Percentiles rank a stretch among this genome's conserved stretches.
Conservation (phyloP, 345 rosid species). For the Atalantia buxifolia region DNA sequence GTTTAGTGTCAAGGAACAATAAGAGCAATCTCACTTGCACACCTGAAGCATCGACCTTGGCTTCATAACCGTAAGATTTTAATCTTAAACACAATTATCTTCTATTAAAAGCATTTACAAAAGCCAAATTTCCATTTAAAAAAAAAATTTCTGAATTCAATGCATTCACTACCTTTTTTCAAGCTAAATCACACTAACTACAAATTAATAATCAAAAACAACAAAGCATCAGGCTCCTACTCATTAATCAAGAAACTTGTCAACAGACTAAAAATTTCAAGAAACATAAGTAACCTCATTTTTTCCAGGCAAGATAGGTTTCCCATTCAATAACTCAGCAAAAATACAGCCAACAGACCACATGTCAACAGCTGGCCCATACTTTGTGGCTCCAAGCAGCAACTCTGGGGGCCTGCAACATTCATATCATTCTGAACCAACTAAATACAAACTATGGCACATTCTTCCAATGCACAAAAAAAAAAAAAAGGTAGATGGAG, state of each 20-base stretch:
- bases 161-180: neutral
- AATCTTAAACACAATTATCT: neutral
- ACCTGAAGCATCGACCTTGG: neutral
- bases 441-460: neutral
- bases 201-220: neutral
- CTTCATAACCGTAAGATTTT: neutral
- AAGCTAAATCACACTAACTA: neutral
- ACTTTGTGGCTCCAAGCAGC: slow-evolving; percentile 93
- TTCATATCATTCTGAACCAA: neutral
- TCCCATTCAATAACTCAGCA: slow-evolving; percentile 91
- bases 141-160: neutral
- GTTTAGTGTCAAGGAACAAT: neutral
- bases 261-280: neutral
- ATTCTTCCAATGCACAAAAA: too few species aligned
- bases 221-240: neutral
- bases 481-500: neutral
- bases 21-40: neutral
- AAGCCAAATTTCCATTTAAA: neutral
- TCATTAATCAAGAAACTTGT: neutral
- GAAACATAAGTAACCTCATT: slow-evolving; percentile 57
- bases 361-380: slow-evolving; percentile 96
- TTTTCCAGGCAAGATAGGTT: slow-evolving; percentile 91
- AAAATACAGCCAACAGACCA: slow-evolving; percentile 98
- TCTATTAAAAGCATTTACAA: neutral
- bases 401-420: slow-evolving; percentile 84